Evolutionary conservation across 2,329 filamentous ascomycete species (phyloP).

Genomic region (Xylariaceae sp.): DNA sequence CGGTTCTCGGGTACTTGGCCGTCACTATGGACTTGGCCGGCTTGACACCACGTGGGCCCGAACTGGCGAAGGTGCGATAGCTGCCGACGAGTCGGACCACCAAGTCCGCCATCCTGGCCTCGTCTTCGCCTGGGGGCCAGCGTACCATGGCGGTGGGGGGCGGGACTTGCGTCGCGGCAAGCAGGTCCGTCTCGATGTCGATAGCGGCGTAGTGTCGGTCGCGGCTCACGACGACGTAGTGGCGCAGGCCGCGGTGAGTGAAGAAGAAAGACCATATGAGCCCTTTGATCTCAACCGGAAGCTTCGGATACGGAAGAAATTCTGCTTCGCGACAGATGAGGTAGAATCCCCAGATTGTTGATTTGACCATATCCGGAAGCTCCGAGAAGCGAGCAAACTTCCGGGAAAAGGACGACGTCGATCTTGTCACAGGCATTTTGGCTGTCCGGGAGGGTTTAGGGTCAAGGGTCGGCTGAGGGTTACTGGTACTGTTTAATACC

Average conservation of each 20-base stretch:
- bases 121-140: not conserved
- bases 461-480: too few relatives aligned
- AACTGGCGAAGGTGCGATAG: not conserved
- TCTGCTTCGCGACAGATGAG: too few relatives aligned
- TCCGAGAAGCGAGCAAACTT: too few relatives aligned
- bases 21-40: not conserved
- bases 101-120: not conserved
- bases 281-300: conserved; percentile 1
- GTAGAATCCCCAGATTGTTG: too few relatives aligned
- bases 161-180: not conserved
- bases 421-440: too few relatives aligned
- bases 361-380: too few relatives aligned
- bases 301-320: conserved; percentile 1
- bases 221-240: not conserved
- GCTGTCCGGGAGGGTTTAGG: too few relatives aligned
- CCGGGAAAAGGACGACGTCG: too few relatives aligned
- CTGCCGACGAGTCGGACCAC: not conserved
- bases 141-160: not conserved
- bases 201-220: conserved; percentile 1
- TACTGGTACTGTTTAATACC: too few relatives aligned
- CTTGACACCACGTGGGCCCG: not conserved
- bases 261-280: conserved; percentile 2
- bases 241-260: not conserved
- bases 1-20: not conserved
- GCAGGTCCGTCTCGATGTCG: conserved; percentile 1